Evolutionary conservation across 768 basidiomycete genomes (phyloP).

Genomic region (Xerocomus brunneocitrinus): DNA sequence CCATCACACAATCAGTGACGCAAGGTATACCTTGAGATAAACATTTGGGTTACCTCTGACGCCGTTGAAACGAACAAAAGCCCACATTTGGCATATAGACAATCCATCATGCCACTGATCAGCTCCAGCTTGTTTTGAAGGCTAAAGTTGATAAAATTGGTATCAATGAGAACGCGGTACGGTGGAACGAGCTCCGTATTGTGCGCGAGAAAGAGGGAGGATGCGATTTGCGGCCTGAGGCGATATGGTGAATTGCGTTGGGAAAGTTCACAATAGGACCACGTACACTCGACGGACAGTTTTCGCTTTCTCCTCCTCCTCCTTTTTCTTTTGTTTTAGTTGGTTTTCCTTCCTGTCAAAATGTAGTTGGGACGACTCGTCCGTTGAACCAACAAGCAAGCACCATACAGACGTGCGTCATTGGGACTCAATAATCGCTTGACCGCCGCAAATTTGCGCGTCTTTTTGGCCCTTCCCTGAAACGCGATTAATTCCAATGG

Average conservation of each 20-base stretch:
- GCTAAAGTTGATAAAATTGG: conserved; percentile 99
- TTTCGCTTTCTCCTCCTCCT: conserved; percentile 75
- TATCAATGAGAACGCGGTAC: conserved; percentile 95
- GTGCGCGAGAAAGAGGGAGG: conserved; percentile 90
- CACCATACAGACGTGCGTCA: conserved; percentile 81
- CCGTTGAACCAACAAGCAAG: not conserved
- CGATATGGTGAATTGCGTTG: not conserved
- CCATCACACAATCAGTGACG: conserved; percentile 99
- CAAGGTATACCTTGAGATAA: conserved; percentile 80
- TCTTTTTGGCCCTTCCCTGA: conserved; percentile 89
- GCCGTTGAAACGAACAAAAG: conserved; percentile 1
- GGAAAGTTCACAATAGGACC: not conserved
- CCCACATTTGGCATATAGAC: conserved; percentile 94
- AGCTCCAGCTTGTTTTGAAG: conserved; percentile 97
- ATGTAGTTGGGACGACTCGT: conserved; percentile 1
- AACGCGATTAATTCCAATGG: not conserved
- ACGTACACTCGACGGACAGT: conserved; percentile 76
- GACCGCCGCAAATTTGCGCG: conserved; percentile 89
- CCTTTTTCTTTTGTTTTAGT: conserved; percentile 81
- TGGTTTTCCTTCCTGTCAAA: conserved; percentile 84
- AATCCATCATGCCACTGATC: conserved; percentile 99
- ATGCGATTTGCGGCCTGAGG: conserved; percentile 75
- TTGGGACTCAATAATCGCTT: conserved; percentile 93
- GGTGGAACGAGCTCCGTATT: conserved; percentile 95
- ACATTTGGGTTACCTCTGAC: conserved; percentile 4